Percentiles rank a stretch among this genome's conserved stretches.
Evolutionary conservation across 352 stramenopile genomes (phyloP).

Genomic region (Phytophthora ramorum): DNA sequence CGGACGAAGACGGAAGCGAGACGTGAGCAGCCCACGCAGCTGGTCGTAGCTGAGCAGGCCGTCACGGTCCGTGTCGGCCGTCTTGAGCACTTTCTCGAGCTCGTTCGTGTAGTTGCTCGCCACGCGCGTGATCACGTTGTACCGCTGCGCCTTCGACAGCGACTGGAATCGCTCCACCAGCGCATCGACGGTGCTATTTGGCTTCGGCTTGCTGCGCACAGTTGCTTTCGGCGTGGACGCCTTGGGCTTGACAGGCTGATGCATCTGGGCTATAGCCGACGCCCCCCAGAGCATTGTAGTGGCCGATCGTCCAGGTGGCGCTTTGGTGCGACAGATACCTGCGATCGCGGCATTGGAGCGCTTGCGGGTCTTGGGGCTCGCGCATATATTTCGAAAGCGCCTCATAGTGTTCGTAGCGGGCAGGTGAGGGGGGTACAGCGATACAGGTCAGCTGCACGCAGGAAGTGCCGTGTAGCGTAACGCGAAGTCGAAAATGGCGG

Average conservation of each 20-base stretch:
- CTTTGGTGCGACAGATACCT: conserved; percentile 24
- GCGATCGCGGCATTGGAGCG: conserved; percentile 28
- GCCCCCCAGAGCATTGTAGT: conserved; percentile 29
- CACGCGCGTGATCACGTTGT: conserved; percentile 58
- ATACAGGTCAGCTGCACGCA: conserved; percentile 10
- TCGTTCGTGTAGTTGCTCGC: conserved; percentile 63
- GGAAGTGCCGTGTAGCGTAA: neutral
- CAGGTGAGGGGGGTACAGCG: conserved; percentile 7
- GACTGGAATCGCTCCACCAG: conserved; percentile 71
- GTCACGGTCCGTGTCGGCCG: conserved; percentile 77
- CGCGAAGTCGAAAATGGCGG: conserved; percentile 18
- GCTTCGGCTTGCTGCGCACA: conserved; percentile 29
- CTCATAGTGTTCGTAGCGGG: conserved; percentile 21
- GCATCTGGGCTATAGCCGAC: conserved; percentile 14
- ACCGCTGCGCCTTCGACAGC: conserved; percentile 63
- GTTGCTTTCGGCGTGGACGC: conserved; percentile 8
- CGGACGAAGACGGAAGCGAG: conserved; percentile 68
- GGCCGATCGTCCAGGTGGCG: conserved; percentile 19
- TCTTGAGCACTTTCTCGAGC: conserved; percentile 70
- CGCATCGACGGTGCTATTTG: conserved; percentile 38
- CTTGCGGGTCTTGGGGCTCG: conserved; percentile 33
- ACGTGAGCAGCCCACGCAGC: conserved; percentile 69
- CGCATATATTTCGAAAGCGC: conserved; percentile 32
- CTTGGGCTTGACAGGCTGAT: conserved; percentile 29
- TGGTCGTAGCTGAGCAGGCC: conserved; percentile 70